A percentile compares a stretch with the other conserved stretches of the same genome.
These are phyloP conservation scores for Pelargonium fulgidum DNA, from an alignment of 441 rosid genomes.

Conservation along the genomic window DNA sequence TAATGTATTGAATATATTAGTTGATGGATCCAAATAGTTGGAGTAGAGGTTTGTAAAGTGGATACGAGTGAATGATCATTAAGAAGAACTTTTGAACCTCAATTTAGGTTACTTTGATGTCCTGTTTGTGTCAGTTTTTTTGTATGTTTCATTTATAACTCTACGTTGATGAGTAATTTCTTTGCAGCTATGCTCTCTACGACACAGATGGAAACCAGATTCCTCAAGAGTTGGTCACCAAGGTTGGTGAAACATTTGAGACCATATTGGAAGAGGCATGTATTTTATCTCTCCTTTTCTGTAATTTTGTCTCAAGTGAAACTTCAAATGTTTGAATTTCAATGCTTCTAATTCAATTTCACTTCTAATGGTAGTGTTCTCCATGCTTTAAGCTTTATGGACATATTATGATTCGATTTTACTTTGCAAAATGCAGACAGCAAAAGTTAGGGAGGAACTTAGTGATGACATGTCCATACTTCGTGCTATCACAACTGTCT, in stretches of 20 bases:
- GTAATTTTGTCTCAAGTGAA: neutral
- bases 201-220: constrained; percentile 86
- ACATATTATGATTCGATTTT: constrained; percentile 13
- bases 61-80: neutral
- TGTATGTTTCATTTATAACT: too few relatives aligned
- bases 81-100: neutral
- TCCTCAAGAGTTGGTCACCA: constrained; percentile 71
- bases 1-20: neutral
- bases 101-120: neutral
- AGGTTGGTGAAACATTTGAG: constrained; percentile 78
- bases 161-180: constrained; percentile 1
- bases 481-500: constrained; percentile 60
- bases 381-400: neutral
- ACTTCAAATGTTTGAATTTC: neutral
- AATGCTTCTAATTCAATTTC: neutral
- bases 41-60: neutral
- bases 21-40: neutral
- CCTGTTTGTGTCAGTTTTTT: neutral
- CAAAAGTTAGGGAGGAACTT: constrained; percentile 57
- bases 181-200: constrained; percentile 73
- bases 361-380: neutral
- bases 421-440: constrained; percentile 47
- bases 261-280: constrained; percentile 66
- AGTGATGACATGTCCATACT: constrained; percentile 72
- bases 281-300: neutral